Conservation (phyloP, 768 basidiomycete genomes). For the Mycena metata region DNA sequence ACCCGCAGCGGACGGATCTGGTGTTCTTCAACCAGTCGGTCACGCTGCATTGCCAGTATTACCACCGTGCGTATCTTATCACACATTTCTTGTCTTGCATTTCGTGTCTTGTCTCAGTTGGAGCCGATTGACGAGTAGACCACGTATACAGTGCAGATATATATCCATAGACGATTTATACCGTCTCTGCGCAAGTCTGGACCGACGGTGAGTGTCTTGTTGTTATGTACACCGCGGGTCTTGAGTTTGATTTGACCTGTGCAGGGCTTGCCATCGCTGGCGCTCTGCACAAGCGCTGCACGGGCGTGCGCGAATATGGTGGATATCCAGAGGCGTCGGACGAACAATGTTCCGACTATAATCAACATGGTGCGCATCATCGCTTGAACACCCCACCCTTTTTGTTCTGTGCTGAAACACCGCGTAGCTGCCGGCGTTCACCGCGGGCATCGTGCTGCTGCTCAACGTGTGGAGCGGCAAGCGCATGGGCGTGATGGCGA, state of each 20-base stretch:
- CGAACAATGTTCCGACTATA: not conserved
- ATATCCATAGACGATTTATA: slow-evolving; percentile 78
- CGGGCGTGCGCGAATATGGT: slow-evolving; percentile 81
- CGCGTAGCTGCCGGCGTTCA: not conserved
- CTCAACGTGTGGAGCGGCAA: slow-evolving; percentile 27
- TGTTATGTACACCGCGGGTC: too few species aligned
- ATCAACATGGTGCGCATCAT: slow-evolving; percentile 15
- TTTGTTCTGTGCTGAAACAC: too few species aligned
- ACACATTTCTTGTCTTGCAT: too few species aligned
- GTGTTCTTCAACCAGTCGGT: slow-evolving; percentile 10
- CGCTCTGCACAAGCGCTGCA: slow-evolving; percentile 88
- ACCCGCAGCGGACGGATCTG: not conserved
- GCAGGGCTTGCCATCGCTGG: slow-evolving; percentile 56
- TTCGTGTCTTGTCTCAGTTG: too few species aligned
- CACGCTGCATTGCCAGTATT: not conserved
- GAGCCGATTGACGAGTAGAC: too few species aligned
- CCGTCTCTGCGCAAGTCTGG: slow-evolving; percentile 65
- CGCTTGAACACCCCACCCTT: not conserved
- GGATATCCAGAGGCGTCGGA: slow-evolving; percentile 54
- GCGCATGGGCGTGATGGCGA: slow-evolving; percentile 7
- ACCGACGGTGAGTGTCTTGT: too few species aligned
- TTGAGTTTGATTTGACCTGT: too few species aligned
- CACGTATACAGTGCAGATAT: too few species aligned
- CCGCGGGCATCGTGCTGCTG: slow-evolving; percentile 14
- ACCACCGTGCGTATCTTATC: not conserved